A percentile compares a stretch with the other conserved stretches of the same genome.
phyloP scores from a whole-genome alignment of 2,329 filamentous ascomycete genomes.

The Colletotrichum sp. region DNA sequence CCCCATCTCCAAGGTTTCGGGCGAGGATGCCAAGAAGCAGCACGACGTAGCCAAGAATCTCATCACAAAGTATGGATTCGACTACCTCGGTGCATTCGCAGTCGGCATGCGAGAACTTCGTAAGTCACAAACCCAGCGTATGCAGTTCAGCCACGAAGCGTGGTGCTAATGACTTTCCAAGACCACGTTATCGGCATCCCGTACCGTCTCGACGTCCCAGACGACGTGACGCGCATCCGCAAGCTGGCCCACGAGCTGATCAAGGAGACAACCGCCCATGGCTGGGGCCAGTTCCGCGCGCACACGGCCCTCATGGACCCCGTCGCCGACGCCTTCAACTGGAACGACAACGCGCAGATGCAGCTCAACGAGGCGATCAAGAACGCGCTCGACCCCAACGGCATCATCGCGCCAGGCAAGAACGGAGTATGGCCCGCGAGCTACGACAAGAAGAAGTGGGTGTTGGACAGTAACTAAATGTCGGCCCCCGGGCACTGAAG shows the following conservation, averaged over 20 bases:
- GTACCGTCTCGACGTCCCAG: slow-evolving; percentile 47
- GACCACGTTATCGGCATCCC: slow-evolving; percentile 58
- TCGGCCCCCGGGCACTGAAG: neutral
- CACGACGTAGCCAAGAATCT: slow-evolving; percentile 32
- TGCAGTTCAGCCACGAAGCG: too few relatives aligned
- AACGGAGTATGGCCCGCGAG: slow-evolving; percentile 37
- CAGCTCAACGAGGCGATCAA: slow-evolving; percentile 48
- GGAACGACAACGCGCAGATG: slow-evolving; percentile 43
- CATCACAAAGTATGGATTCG: slow-evolving; percentile 28
- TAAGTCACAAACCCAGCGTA: slow-evolving; percentile 20
- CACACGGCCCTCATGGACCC: slow-evolving; percentile 49
- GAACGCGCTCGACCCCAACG: slow-evolving; percentile 44
- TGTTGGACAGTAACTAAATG: slow-evolving; percentile 6
- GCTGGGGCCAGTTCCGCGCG: slow-evolving; percentile 48
- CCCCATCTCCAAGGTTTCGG: slow-evolving; percentile 37
- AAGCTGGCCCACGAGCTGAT: slow-evolving; percentile 35
- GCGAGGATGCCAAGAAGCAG: slow-evolving; percentile 36
- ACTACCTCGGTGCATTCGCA: slow-evolving; percentile 33
- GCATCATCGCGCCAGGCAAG: slow-evolving; percentile 33
- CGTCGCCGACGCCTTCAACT: slow-evolving; percentile 46
- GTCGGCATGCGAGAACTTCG: slow-evolving; percentile 28
- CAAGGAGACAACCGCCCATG: slow-evolving; percentile 39
- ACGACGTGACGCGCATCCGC: slow-evolving; percentile 33
- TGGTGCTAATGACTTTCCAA: neutral
- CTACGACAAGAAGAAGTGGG: slow-evolving; percentile 24